Evolutionary conservation across 805 yeast genomes (phyloP), one percentile per base, ranked within the genome.

Genomic region (Saccharomycopsis sp.): DNA sequence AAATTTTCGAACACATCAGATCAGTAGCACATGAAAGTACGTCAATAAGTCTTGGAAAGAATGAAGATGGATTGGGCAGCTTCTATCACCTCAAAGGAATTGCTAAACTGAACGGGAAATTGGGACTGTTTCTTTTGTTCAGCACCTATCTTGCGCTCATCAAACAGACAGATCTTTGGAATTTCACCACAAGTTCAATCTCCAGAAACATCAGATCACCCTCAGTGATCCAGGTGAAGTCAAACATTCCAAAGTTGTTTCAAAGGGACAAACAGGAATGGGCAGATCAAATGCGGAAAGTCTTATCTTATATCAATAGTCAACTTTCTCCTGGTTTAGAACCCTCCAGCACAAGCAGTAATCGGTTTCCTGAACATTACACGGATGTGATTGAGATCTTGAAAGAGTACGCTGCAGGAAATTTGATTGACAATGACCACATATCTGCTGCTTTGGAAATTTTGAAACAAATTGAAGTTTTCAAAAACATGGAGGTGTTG

Each of bases 391-490:
- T 77, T 10, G 61, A 59, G 16, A 48, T 79, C 35, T 53, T 80
- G 40, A 70, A 68, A 45, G 71, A 73, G 31, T 80, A 73, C 53
- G 66, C 73, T 2, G 71, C 74, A 5, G 80, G 77, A 0, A 75
- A 77, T 35, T 52, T 70, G 0, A 75, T 77, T 37, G 68, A 73
- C 52, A 66, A 69, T 16, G 63, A 61, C 2, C 56, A 69, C 5
- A 75, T 71, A 39, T 68, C 84, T 0, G 55, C 72, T 17, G 59
- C 77, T 13, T 54, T 72, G 13, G 64, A 62, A 32, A 49, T 64
- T n/a, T 38, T 64, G 45, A 53, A 65, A 43, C 50, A 49, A 26
- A 17, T 62, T 3, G 53, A 57, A 1, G 38, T 63, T 13, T 58
- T 64, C 48, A 56, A 63, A 31, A 39, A 62, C 31, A 21, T 55